Conservation (phyloP, 192 early-diverging fungal genomes). For the Lobosporangium transversale region DNA sequence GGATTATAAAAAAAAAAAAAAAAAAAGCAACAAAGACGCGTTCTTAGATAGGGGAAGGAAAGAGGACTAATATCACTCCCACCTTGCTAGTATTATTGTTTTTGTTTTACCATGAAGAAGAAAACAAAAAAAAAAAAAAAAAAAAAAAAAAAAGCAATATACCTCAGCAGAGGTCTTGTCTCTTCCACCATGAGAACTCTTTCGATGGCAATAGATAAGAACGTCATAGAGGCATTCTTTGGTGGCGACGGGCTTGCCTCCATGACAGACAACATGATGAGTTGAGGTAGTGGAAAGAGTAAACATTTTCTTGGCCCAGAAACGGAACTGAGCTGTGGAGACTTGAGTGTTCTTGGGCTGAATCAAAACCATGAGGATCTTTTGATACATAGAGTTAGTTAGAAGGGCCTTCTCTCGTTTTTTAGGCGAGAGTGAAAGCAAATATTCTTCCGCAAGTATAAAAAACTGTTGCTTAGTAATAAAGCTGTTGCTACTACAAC, state of each 20-base stretch:
- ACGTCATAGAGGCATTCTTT: slow-evolving; percentile 63
- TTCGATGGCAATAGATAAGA: slow-evolving; percentile 56
- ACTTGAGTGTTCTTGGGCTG: slow-evolving; percentile 63
- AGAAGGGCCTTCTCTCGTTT: slow-evolving; percentile 64
- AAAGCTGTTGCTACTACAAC: slow-evolving; percentile 31
- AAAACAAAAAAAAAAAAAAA: background rate
- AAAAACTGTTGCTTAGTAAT: slow-evolving; percentile 59
- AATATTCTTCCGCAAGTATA: slow-evolving; percentile 54
- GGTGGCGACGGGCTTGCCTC: slow-evolving; percentile 62
- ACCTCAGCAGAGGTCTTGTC: slow-evolving; percentile 67
- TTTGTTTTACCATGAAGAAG: background rate
- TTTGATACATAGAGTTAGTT: slow-evolving; percentile 57
- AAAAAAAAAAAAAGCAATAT: slow-evolving; percentile 2
- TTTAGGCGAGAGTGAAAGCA: slow-evolving; percentile 59
- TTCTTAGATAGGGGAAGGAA: too few species aligned
- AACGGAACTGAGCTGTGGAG: slow-evolving; percentile 64
- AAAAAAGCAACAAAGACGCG: background rate
- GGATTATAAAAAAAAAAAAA: background rate
- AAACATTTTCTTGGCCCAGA: slow-evolving; percentile 70
- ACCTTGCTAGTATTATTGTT: background rate
- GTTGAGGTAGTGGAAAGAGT: slow-evolving; percentile 48
- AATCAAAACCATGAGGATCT: slow-evolving; percentile 60
- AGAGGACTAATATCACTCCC: too few species aligned
- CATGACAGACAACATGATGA: slow-evolving; percentile 56
- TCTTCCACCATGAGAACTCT: slow-evolving; percentile 63